Conservation (phyloP, 2,329 filamentous ascomycete species). For the Thelonectria blattea region DNA sequence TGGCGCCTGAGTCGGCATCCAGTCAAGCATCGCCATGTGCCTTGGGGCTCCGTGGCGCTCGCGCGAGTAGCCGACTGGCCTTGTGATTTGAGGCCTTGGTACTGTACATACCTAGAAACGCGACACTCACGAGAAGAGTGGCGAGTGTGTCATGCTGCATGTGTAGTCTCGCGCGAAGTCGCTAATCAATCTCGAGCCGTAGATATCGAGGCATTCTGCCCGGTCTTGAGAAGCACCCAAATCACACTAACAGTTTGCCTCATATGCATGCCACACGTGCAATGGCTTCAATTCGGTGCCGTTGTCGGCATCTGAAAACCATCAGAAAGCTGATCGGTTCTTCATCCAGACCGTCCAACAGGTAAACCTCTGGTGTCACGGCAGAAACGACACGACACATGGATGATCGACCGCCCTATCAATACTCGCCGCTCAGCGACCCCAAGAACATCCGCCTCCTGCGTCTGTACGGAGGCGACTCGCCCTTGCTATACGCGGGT, state of each 20-base stretch:
- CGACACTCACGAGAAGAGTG: not conserved
- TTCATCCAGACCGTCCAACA: not conserved
- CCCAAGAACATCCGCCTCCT: slow-evolving; percentile 7
- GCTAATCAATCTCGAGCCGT: no score
- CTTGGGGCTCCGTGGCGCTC: no score
- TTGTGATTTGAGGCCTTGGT: no score
- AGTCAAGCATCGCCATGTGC: no score
- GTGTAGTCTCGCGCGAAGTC: not conserved
- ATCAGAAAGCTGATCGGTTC: not conserved
- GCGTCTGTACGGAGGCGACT: slow-evolving; percentile 5
- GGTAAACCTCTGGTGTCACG: not conserved
- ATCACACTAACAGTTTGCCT: not conserved
- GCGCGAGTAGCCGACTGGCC: no score
- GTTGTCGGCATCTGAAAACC: not conserved
- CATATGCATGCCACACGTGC: not conserved
- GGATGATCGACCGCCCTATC: not conserved
- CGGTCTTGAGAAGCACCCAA: not conserved
- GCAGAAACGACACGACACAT: not conserved
- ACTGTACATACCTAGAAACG: no score
- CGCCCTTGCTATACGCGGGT: not conserved
- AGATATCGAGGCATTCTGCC: no score
- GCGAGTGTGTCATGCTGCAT: not conserved
- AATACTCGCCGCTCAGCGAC: not conserved
- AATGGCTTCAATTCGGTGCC: not conserved
- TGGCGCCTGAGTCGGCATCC: no score